Conservation (phyloP, 129 eudicot species). For the Flaveria trinervia region DNA sequence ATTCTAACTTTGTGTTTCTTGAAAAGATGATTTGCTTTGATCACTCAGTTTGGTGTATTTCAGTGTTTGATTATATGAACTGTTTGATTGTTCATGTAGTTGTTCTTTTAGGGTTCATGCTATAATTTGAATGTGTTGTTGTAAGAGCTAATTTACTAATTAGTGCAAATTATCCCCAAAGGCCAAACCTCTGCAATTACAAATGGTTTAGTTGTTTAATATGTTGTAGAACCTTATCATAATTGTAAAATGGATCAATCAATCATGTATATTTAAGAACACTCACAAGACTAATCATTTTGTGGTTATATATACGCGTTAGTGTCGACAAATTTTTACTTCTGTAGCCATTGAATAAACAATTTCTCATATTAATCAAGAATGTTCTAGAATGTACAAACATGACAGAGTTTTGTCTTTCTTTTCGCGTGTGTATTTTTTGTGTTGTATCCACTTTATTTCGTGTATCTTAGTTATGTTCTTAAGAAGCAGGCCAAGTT, state of each 20-base stretch:
- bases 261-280: neutral
- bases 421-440: neutral
- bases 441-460: too few relatives aligned
- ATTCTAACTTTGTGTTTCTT: neutral
- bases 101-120: conserved; percentile 8
- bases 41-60: conserved; percentile 4
- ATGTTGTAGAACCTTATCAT: neutral
- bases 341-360: neutral
- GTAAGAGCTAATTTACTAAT: neutral
- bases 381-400: neutral
- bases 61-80: neutral
- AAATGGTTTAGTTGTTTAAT: conserved; percentile 20
- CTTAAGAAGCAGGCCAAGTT: too few relatives aligned
- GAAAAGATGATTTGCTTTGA: conserved; percentile 18
- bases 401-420: neutral
- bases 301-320: too few relatives aligned
- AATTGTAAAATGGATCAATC: conserved; percentile 16
- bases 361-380: neutral
- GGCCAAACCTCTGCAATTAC: neutral
- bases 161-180: conserved; percentile 22
- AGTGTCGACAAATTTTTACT: too few relatives aligned
- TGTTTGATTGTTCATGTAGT: neutral
- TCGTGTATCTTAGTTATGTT: too few relatives aligned
- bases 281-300: neutral
- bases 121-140: conserved; percentile 17